A percentile compares a stretch with the other conserved stretches of the same genome.
Conservation (phyloP, 2,329 filamentous ascomycete species). For the Paraphoma chrysanthemicola region DNA sequence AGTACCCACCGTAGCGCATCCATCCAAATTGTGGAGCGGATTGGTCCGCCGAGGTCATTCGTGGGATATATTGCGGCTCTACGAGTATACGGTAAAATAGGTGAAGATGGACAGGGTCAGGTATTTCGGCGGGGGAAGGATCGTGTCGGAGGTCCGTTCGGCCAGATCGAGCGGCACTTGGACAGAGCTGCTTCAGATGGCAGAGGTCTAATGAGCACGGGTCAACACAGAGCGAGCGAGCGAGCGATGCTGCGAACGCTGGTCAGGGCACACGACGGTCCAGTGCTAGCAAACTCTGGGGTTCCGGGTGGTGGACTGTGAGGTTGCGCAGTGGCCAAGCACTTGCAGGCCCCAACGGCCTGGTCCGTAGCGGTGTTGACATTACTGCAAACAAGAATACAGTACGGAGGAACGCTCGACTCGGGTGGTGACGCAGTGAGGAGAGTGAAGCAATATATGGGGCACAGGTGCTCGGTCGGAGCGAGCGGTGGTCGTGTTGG, state of each 20-base stretch:
- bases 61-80: conserved; percentile 9
- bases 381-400: too few relatives aligned
- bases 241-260: conserved; percentile 7
- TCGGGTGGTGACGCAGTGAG: too few relatives aligned
- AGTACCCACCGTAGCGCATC: not conserved
- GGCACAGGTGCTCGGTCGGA: not conserved
- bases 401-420: not conserved
- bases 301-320: not conserved
- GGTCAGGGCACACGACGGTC: conserved; percentile 15
- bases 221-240: not conserved
- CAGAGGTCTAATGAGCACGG: not conserved
- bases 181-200: not conserved
- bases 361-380: not conserved
- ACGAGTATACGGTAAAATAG: conserved; percentile 13
- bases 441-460: not conserved
- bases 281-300: conserved; percentile 9
- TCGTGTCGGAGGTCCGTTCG: not conserved
- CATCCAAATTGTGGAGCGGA: not conserved
- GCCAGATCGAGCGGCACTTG: not conserved
- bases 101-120: conserved; percentile 7
- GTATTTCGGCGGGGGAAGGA: not conserved
- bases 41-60: conserved; percentile 2
- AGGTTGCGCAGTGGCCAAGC: not conserved
- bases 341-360: not conserved
- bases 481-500: not conserved